phyloP scores from a whole-genome alignment of 2,329 filamentous ascomycete species.

The Aspergillus sp. region DNA sequence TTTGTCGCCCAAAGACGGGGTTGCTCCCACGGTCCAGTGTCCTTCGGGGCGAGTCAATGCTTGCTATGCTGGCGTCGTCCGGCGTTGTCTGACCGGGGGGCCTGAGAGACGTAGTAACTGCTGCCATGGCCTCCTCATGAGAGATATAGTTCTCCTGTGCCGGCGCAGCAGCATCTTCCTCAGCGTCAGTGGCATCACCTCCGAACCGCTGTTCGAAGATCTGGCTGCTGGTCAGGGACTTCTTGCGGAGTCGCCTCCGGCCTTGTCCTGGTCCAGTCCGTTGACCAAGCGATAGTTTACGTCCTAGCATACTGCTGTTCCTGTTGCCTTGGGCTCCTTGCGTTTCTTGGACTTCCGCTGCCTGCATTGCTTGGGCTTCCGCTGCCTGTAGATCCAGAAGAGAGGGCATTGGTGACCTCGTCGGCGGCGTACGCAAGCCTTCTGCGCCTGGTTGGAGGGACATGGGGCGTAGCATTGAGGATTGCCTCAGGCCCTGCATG shows the following conservation, averaged over 20 bases:
- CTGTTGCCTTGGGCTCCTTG: conserved; percentile 23
- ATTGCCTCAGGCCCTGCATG: neutral
- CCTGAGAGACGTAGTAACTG: neutral
- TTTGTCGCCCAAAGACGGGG: conserved; percentile 8
- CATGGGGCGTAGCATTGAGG: neutral
- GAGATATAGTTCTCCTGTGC: neutral
- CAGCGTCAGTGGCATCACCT: neutral
- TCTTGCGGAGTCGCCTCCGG: neutral
- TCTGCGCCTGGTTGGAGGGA: neutral
- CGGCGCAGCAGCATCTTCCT: neutral
- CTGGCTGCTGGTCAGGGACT: neutral
- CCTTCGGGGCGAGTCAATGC: conserved; percentile 25
- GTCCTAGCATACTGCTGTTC: conserved; percentile 29
- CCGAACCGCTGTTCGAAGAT: neutral
- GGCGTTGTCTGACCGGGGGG: neutral
- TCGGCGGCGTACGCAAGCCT: neutral
- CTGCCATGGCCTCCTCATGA: neutral
- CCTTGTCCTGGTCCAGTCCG: conserved; percentile 40
- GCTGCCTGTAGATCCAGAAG: neutral
- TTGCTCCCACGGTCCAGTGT: conserved; percentile 23
- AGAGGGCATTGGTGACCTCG: neutral
- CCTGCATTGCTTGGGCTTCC: neutral
- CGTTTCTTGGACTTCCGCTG: conserved; percentile 33
- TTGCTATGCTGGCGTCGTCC: conserved; percentile 27
- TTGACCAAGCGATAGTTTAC: conserved; percentile 41